Evolutionary conservation across 192 early-diverging fungal species (phyloP), one percentile per base, ranked within the genome.

Genomic region (Globomyces pollinis-pini): DNA sequence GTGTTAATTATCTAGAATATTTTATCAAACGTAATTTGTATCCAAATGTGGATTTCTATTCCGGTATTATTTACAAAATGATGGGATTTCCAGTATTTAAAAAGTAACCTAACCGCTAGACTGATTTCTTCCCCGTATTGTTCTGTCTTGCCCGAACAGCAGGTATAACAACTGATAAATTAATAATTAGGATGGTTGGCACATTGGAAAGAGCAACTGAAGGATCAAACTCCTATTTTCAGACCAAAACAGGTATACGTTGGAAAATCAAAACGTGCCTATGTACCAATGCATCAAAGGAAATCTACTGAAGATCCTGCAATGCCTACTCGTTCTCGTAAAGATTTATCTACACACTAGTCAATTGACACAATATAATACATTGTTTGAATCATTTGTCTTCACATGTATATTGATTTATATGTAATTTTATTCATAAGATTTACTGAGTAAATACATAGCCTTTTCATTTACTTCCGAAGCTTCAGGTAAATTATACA

Each of bases 111-210:
- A n/a, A n/a, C n/a, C n/a, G n/a, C n/a, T n/a, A n/a, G n/a, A 62
- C 65, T 31, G 82, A 84, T 44, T 79, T 83, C 65, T 84, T 83
- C 66, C 82, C 82, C 11, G 82, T 84, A 0, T 55, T 84, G 39
- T 69, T 80, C 57, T 60, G 53, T 24, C 38, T 66, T 7, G 59
- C 61, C 23, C 41, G 67, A 57, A 61, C 78, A 9, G 76, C 78
- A 1, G 84, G n/a, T n/a, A n/a, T n/a, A n/a, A n/a, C n/a, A n/a
- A n/a, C n/a, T n/a, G n/a, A n/a, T n/a, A n/a, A n/a, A n/a, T n/a
- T n/a, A n/a, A n/a, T n/a, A n/a, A n/a, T n/a, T n/a, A n/a, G n/a
- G 84, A 9, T 75, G 86, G 65, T 41, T 86, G 13, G 82, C 84
- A 0, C 68, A 79, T 47, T 76, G 73, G 61, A 52, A 59, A 39